Evolutionary conservation across 192 early-diverging fungal species (phyloP).

Genomic region (Umbelopsis isabellina): DNA sequence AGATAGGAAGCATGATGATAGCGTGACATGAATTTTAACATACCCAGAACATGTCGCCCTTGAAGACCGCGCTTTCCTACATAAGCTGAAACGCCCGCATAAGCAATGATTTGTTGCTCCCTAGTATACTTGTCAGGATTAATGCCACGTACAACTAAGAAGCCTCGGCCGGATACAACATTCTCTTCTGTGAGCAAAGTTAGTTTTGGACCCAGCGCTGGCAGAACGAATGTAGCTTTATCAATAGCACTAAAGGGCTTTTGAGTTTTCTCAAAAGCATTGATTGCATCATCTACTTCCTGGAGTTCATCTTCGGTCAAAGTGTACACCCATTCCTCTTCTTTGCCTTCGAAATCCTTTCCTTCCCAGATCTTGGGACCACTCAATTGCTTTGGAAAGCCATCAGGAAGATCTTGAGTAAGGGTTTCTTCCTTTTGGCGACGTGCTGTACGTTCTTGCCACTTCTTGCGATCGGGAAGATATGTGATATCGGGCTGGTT

Average conservation of each 20-base stretch:
- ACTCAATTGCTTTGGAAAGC: conserved; percentile 28
- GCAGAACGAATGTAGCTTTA: conserved; percentile 21
- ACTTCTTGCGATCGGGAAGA: conserved; percentile 28
- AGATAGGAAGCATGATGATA: neutral
- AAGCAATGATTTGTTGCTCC: conserved; percentile 34
- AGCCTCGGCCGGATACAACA: conserved; percentile 32
- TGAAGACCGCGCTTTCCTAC: conserved; percentile 32
- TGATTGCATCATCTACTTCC: conserved; percentile 27
- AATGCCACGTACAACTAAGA: conserved; percentile 29
- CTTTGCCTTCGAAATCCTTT: conserved; percentile 26
- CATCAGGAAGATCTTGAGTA: conserved; percentile 24
- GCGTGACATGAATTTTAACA: neutral
- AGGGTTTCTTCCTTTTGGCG: conserved; percentile 29
- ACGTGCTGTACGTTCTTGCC: conserved; percentile 27
- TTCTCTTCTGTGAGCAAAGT: conserved; percentile 25
- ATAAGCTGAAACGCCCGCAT: conserved; percentile 30
- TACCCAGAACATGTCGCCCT: conserved; percentile 29
- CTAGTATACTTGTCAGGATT: conserved; percentile 31
- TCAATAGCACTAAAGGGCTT: conserved; percentile 18
- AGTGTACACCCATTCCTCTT: conserved; percentile 30
- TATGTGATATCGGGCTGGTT: conserved; percentile 37
- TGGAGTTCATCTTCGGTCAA: conserved; percentile 24
- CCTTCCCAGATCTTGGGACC: conserved; percentile 35
- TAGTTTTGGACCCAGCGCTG: conserved; percentile 24
- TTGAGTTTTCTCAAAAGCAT: conserved; percentile 22